Evolutionary conservation across 2,329 filamentous ascomycete species (phyloP), one percentile per base, ranked within the genome.

Genomic region (Cadophora gregata): DNA sequence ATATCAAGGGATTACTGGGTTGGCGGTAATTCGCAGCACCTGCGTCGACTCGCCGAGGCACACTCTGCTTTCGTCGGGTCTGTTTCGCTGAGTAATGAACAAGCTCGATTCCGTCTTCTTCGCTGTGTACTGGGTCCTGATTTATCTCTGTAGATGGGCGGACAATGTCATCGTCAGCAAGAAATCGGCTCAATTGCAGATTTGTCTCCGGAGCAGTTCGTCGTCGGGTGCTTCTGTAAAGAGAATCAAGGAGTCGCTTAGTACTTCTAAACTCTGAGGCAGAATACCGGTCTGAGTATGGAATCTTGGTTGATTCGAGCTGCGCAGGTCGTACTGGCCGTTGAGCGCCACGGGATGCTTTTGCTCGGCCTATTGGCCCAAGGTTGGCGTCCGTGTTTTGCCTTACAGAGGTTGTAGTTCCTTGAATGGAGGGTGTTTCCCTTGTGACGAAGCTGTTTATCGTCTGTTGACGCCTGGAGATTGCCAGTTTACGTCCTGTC

Each of bases 211-310:
- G 67, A 27, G 68, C 69, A 21, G 75, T 78, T 24, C 63, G 70
- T 56, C 77, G 79, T 14, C 75, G 78, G 29, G 75, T 76, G 62
- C 75, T 80, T 60, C 80, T 81, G 74, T 85, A 89, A 27, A 88
- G 72, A 27, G 79, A 80, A 74, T 90, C 88, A 7, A 90, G 77
- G 10, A 80, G 77, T 69, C 79, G 83, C 74, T 89, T 90, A 27
- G 79, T 81, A 3, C 79, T 78, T 60, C 81, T 78, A 67, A 90
- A 88, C 10, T 77, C 78, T 53, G 78, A 65, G 9, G 65, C 56
- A n/a, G 71, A 62, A 69, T 74, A 74, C 8, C 76, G 76, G 25
- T 72, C 75, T 12, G 75, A 73, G 48, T 76, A 77, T 36, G 78
- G 75, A 1, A 73, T 66, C 38, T 81, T 80, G 9, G 80, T 78